A percentile compares a stretch with the other conserved stretches of the same genome.
Conservation (phyloP, 2,329 filamentous ascomycete species). For the Trichoderma sp. region DNA sequence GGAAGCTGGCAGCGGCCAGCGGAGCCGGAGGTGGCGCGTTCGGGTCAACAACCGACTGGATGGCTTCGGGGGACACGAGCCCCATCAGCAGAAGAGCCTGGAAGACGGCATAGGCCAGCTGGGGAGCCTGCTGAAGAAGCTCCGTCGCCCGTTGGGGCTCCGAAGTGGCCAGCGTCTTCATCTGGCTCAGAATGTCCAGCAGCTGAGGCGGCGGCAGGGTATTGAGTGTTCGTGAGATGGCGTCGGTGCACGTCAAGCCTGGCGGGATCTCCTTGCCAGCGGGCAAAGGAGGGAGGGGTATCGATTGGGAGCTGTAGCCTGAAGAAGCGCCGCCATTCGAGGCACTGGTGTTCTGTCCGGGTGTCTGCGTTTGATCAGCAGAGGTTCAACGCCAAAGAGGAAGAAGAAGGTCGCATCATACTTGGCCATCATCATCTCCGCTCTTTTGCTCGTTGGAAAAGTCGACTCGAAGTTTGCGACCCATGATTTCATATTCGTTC, state of each 20-base stretch:
- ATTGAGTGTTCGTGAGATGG: conserved; percentile 87
- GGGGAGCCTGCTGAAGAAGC: conserved; percentile 83
- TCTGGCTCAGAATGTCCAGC: conserved; percentile 88
- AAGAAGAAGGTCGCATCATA: neutral
- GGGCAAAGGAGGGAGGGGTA: conserved; percentile 76
- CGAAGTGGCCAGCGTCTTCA: conserved; percentile 83
- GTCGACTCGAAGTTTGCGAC: conserved; percentile 89
- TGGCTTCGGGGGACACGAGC: conserved; percentile 81
- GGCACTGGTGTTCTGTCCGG: conserved; percentile 35
- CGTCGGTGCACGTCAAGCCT: conserved; percentile 81
- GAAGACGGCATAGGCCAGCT: conserved; percentile 93
- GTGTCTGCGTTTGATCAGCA: conserved; percentile 28
- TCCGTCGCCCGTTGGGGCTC: conserved; percentile 85
- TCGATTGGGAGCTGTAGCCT: conserved; percentile 43
- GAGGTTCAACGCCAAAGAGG: neutral
- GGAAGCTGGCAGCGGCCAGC: conserved; percentile 40
- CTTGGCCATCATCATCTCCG: conserved; percentile 56
- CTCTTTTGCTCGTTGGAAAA: conserved; percentile 90
- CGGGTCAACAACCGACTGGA: conserved; percentile 77
- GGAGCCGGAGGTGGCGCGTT: conserved; percentile 46
- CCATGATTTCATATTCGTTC: conserved; percentile 94
- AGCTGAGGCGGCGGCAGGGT: conserved; percentile 86
- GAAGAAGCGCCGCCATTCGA: conserved; percentile 41
- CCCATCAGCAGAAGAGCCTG: conserved; percentile 92
- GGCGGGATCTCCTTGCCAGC: conserved; percentile 81